Conservation (phyloP, 1,284 basidiomycete genomes). For the Hemileia vastatrix region DNA sequence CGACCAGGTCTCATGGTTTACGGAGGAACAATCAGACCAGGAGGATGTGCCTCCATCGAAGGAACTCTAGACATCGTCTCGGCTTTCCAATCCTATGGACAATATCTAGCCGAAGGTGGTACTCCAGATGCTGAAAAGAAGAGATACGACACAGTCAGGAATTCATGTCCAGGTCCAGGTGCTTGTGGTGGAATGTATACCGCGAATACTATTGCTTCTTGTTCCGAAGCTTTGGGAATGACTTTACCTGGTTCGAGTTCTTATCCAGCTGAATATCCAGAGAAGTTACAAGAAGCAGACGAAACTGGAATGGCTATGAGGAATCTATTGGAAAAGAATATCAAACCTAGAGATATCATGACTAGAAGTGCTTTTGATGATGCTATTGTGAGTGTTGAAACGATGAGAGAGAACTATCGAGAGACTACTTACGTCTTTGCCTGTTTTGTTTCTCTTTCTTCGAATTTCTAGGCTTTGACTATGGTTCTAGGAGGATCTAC, state of each 20-base stretch:
- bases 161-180: slow-evolving; percentile 41
- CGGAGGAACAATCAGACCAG: slow-evolving; percentile 43
- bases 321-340: slow-evolving; percentile 66
- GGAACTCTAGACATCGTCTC: slow-evolving; percentile 41
- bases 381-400: slow-evolving; percentile 61
- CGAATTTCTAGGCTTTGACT: slow-evolving; percentile 50
- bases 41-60: slow-evolving; percentile 30
- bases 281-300: slow-evolving; percentile 73
- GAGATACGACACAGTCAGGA: slow-evolving; percentile 38
- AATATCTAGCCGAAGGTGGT: slow-evolving; percentile 39
- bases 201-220: slow-evolving; percentile 44
- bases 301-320: slow-evolving; percentile 71
- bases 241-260: slow-evolving; percentile 39
- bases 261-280: slow-evolving; percentile 46
- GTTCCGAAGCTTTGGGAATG: slow-evolving; percentile 42
- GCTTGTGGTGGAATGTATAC: slow-evolving; percentile 45
- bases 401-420: background rate
- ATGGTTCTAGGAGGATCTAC: slow-evolving; percentile 93
- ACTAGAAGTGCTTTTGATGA: slow-evolving; percentile 90
- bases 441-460: background rate
- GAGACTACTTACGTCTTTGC: background rate
- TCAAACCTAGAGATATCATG: slow-evolving; percentile 85
- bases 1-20: slow-evolving; percentile 62
- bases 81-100: slow-evolving; percentile 43
- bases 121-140: slow-evolving; percentile 39